Evolutionary conservation across 2,329 filamentous ascomycete species (phyloP), one percentile per base, ranked within the genome.

Genomic region (Epichloe amarillans): DNA sequence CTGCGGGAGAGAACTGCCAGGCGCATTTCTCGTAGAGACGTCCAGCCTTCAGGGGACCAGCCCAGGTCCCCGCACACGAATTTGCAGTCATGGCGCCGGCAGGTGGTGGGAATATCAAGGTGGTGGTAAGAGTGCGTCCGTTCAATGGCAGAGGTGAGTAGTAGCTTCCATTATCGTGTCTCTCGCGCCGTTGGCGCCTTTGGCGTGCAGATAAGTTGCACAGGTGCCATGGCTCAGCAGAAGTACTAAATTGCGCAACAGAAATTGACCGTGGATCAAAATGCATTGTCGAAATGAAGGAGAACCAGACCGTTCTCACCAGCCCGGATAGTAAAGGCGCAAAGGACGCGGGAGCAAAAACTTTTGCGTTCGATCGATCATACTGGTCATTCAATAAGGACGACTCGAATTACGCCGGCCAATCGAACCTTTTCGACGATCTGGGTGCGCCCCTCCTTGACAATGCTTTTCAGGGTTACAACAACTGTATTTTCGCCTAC

Each of bases 401-500:
- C 45, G 88, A 89, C 58, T 69, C 79, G 1, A 83, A 87, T 67
- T 98, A 90, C 66, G 91, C 93, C 43, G 88, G 87, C 17, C 93
- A 98, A 66, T 85, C 91, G 53, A 80, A 93, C 62, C 75, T 98
- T 17, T 94, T 95, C 66, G 76, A 82, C 50, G 93, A 97, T 64
- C 72, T 98, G 55, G 93, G 93, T 55, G 80, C 82, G 59, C 93
- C 93, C 49, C 76, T 98, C 52, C 77, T 98, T 58, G 91, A 98
- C 72, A 98, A 98, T 79, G 93, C 93, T 17, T 98, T 98, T 65
- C 82, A 91, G 62, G 93, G 93, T 43, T 98, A 97, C 73, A 97
- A 98, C 75, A 98, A 97, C 69, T 98, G 93, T 75, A 98, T 98
- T 63, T 98, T 98, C 66, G 93, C 93, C 14, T 98, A 98, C 65